Conservation (phyloP, 805 yeast genomes). For the Metschnikowia reukaufii region DNA sequence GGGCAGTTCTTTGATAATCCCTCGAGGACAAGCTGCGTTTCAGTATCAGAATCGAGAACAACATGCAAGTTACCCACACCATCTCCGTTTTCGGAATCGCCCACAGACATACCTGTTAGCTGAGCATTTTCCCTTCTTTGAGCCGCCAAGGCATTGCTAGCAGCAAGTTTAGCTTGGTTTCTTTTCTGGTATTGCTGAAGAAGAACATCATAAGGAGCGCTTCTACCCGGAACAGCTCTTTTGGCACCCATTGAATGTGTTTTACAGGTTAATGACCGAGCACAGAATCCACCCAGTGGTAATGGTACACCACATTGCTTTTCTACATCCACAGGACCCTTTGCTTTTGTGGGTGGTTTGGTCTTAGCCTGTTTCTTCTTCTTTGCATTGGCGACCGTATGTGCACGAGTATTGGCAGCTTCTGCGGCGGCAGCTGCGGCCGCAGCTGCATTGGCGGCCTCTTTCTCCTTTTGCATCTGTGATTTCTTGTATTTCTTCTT, state of each 20-base stretch:
- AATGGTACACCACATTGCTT: conserved; percentile 94
- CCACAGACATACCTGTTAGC: conserved; percentile 28
- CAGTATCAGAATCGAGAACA: conserved; percentile 84
- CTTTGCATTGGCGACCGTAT: conserved; percentile 15
- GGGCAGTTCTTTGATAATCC: conserved; percentile 83
- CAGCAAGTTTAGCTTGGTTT: conserved; percentile 87
- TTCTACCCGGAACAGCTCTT: conserved; percentile 89
- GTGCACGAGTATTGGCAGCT: conserved; percentile 21
- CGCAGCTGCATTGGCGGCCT: conserved; percentile 48
- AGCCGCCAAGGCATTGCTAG: conserved; percentile 76
- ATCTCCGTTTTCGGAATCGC: conserved; percentile 20
- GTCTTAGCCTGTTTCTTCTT: conserved; percentile 37
- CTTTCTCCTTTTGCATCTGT: conserved; percentile 45
- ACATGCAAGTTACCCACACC: conserved; percentile 34
- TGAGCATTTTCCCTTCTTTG: conserved; percentile 69
- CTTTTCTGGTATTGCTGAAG: conserved; percentile 87
- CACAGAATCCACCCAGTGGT: conserved; percentile 94
- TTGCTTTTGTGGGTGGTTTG: conserved; percentile 52
- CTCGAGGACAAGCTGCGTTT: conserved; percentile 84
- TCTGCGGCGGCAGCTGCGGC: conserved; percentile 43
- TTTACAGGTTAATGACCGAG: conserved; percentile 93
- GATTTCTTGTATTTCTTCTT: conserved; percentile 46
- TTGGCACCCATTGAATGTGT: conserved; percentile 99
- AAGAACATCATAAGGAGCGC: conserved; percentile 87
- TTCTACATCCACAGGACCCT: conserved; percentile 88